Evolutionary conservation across 2,329 filamentous ascomycete genomes (phyloP), one percentile per base, ranked within the genome.

Genomic region (Aspergillus transmontanensis): DNA sequence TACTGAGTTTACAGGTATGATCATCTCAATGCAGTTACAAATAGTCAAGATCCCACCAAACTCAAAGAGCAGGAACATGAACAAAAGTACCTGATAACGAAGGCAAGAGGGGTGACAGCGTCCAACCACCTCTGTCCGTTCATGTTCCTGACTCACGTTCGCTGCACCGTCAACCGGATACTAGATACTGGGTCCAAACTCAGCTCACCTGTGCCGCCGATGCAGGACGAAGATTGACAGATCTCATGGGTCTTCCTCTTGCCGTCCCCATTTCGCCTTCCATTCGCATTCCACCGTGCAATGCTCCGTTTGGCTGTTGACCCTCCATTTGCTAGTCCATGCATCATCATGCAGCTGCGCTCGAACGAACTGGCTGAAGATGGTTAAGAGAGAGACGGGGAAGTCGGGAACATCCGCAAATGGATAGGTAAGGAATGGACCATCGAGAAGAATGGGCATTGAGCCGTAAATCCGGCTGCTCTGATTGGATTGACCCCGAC

Each of bases 121-220:
- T 60, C 64, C 64, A 66, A 62, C 58, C 63, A 61, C 12, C 45
- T 36, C 3, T 9, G 45, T 30, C 41, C 6, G 32, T 61, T 43
- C 55, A 64, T 41, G 56, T 57, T 58, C 50, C 58, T 62, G 59
- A 64, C 59, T 67, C 65, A 67, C 59, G 61, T 66, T 65, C 46
- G 50, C 63, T 66, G 63, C 59, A 67, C 58, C 61, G 55, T 58
- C 62, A 26, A 57, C 53, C 60, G 36, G 48, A 54, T 28, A 56
- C 32, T 11, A 10, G 32, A 12, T 34, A 34, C 30, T 60, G 61
- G 51, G 53, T 57, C 36, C 48, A 43, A 57, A 57, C 32, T 45
- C 54, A 54, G 39, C 56, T 59, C 45, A 23, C 56, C 30, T 56
- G 41, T 36, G 54, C 58, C 43, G 60, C 53, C 54, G 58, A 55